Evolutionary conservation across 331 rosid species (phyloP), one percentile per base, ranked within the genome.

Genomic region (Prunus yedoensis): DNA sequence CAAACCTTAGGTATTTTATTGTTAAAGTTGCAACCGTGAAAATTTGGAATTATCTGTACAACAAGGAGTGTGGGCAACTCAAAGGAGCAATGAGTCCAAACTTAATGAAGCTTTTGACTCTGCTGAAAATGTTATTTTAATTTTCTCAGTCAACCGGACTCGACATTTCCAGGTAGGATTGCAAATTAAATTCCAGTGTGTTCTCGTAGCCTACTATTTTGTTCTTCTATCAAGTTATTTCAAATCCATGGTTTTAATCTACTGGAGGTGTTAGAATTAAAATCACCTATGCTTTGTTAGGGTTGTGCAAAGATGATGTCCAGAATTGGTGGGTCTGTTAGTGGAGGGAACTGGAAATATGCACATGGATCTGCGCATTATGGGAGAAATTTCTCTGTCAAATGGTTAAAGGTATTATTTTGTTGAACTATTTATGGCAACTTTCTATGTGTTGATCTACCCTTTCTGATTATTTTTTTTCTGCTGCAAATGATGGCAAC

Each of bases 61-160:
- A 88, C 99, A 95, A 92, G 98, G 98, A 83, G 94, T 95, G 67
- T 95, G 99, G 98, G 99, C 99, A 81, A 95, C 99, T 80, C 99
- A 95, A 86, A 91, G 98, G 74, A 95, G 99, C 94, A 95, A 95
- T 59, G 99, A 95, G 75, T 91, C 99, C 74, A 95, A 95, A 87
- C 89, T 95, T 56, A 95, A 89, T 80, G 99, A 95, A 89, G 99
- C 99, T 72, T 92, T 92, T 82, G 99, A 95, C 86, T 87, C 88
- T 71, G 94, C 92, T 73, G 99, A 89, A 70, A 95, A 95, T 81
- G 99, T 95, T 79, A 91, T 95, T 83, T 84, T 95, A 85, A 77
- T 95, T 83, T 95, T 95, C 93, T 95, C 99, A 68, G 99, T 95
- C 86, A 95, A 95, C 79, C 88, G 99, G 78, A 95, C 99, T 83